Base-by-base conservation (phyloP, 176 grass and related monocot species). In the Lolium perenne region DNA sequence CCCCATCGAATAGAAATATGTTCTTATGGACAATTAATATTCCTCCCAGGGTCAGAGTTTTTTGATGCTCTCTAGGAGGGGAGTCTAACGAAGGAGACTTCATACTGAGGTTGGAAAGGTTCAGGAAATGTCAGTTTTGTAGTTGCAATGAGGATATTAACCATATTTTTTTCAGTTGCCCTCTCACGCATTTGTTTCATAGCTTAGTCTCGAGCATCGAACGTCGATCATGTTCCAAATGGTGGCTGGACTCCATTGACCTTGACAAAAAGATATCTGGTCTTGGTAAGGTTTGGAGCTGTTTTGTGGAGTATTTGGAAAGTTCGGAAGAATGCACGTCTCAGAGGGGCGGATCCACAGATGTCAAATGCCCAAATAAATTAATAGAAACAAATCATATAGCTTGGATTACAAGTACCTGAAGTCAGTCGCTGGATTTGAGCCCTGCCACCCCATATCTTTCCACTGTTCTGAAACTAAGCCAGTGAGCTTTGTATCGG, bases 381-480 rank as follows among this genome's bases (percentile, higher is more conserved):
- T 17, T 29, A 26, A 17, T 10, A 76, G 15, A 76, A 76, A 76
- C 7, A 2, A 76, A 51, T 61, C 13, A 58, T 17, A 78, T 13
- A 58, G 38, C 0, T 65, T 25, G 17, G 48, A 7, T n/a, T 3
- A 13, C 11, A 71, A 25, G 29, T 81, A 95, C 96, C 93, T 98
- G 86, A 95, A 98, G 88, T 98, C 96, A 59, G 96, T 98, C 0
- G 90, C 87, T 46, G 96, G 96, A 65, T 98, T 94, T 61, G 85
- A 65, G 25, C 92, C 93, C 86, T 95, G 96, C 96, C 93, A 98
- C 9, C 93, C 93, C 90, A 98, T 95, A 22, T 95, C 93, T 76
- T 98, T 98, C 93, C 96, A 98, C 79, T 95, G 93, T 12, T 92
- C 93, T 53, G 96, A 95, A 83, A 98, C 88, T 77, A 98, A 66